Conservation (phyloP, 306 rosid species). For the Hylodesmum podocarpum region DNA sequence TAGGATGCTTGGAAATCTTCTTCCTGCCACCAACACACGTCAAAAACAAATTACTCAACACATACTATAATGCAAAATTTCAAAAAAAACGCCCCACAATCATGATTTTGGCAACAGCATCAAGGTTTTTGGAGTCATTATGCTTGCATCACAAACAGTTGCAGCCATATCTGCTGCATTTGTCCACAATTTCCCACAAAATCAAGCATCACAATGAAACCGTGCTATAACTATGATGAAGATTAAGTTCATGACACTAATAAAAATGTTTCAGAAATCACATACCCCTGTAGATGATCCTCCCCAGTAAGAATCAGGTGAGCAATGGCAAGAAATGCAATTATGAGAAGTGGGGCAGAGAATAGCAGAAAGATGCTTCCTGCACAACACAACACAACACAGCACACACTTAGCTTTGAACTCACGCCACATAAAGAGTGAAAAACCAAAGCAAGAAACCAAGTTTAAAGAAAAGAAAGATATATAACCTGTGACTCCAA, state of each 20-base stretch:
- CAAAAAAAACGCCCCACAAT: too few species aligned
- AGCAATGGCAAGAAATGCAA: slow-evolving; percentile 66
- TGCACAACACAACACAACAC: slow-evolving; percentile 35
- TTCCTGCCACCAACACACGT: slow-evolving; percentile 45
- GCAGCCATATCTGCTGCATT: not conserved
- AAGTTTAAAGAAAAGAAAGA: not conserved
- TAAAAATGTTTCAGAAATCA: not conserved
- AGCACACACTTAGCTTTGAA: slow-evolving; percentile 14
- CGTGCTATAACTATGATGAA: not conserved
- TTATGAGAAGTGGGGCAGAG: slow-evolving; percentile 61
- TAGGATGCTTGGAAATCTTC: slow-evolving; percentile 50
- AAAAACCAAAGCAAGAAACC: not conserved
- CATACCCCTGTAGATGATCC: slow-evolving; percentile 56
- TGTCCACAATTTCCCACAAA: not conserved
- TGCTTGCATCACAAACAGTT: not conserved
- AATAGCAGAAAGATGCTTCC: slow-evolving; percentile 63
- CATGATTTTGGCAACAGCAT: too few species aligned
- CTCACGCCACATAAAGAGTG: not conserved
- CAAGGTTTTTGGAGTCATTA: too few species aligned
- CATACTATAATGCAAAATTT: not conserved
- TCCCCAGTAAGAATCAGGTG: slow-evolving; percentile 58
- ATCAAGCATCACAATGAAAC: not conserved
- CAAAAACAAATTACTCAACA: not conserved
- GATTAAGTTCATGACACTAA: not conserved
- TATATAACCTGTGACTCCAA: slow-evolving; percentile 66